phyloP scores from a whole-genome alignment of 139 green algal species.

The Chlamydomonas sp. region DNA sequence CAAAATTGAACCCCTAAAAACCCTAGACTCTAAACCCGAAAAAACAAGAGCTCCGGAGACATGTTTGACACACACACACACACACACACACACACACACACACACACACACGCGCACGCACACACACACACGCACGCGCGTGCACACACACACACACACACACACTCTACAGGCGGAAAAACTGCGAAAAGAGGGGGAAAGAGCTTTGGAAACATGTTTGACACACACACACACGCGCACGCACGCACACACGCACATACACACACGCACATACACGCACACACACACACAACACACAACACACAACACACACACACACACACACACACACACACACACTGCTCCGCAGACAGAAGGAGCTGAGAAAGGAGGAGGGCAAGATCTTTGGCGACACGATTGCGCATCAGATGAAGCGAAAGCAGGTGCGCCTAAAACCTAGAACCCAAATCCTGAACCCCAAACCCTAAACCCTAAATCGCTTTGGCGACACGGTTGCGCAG shows the following conservation, averaged over 20 bases:
- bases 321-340: not conserved
- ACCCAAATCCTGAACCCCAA: no score
- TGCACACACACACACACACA: not conserved
- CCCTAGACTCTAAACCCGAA: not conserved
- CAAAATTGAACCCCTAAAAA: not conserved
- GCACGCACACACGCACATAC: not conserved
- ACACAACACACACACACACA: not conserved
- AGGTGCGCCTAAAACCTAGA: no score
- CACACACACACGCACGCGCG: not conserved
- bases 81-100: not conserved
- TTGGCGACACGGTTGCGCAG: not conserved
- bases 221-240: not conserved
- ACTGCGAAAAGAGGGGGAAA: not conserved
- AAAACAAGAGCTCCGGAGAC: not conserved
- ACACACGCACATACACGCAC: not conserved
- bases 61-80: not conserved
- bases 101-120: not conserved
- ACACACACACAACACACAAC: not conserved
- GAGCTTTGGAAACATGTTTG: not conserved
- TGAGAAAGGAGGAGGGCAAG: constrained; percentile 15
- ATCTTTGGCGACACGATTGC: constrained; percentile 16
- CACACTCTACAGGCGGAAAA: not conserved
- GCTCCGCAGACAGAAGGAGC: not conserved
- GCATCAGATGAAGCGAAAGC: constrained; percentile 13
- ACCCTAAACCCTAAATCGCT: no score